Base-by-base conservation (phyloP, 2,329 filamentous ascomycete genomes). In the Botrytis aclada region DNA sequence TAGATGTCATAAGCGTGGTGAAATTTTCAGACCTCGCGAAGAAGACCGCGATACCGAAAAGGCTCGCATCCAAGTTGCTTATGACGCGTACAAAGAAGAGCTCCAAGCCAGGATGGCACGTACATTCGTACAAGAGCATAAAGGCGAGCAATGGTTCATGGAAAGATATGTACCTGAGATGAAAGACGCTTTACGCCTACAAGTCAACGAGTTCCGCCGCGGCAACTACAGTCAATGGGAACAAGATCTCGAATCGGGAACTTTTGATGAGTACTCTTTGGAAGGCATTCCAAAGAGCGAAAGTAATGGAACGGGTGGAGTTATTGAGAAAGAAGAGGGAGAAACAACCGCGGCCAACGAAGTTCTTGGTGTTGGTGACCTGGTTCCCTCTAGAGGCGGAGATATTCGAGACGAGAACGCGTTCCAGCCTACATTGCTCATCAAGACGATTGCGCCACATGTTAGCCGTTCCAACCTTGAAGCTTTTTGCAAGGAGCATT, bases 401-500 rank as follows among this genome's bases (percentile, higher is more conserved):
- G 95, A 98, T 76, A 88, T 98, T 69, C 90, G 94, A 54, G 96
- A 99, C 80, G 95, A 97, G 77, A 93, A 92, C 66, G 88, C 96
- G 45, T 90, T 92, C 77, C 94, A 97, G 81, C 96, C 96, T 22
- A 97, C 97, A 0, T 87, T 99, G 29, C 88, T 99, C 64, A 98
- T 99, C 86, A 99, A 99, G 85, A 99, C 96, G 0, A 94, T 99
- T 79, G 95, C 96, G 7, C 96, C 96, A 12, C 97, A 97, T 74
- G 96, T 99, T 75, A 97, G 94, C 79, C 92, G 96, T 56, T 90
- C 93, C 67, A 98, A 98, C 79, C 88, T 99, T 32, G 96, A 99
- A 82, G 90, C 90, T 3, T 98, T 98, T 79, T 97, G 95, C 83
- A 96, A 94, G 80, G 95, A 98, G 82, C 92, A 98, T 81, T 88